Conservation (phyloP, 345 rosid genomes). For the Citrus mangshanensis region DNA sequence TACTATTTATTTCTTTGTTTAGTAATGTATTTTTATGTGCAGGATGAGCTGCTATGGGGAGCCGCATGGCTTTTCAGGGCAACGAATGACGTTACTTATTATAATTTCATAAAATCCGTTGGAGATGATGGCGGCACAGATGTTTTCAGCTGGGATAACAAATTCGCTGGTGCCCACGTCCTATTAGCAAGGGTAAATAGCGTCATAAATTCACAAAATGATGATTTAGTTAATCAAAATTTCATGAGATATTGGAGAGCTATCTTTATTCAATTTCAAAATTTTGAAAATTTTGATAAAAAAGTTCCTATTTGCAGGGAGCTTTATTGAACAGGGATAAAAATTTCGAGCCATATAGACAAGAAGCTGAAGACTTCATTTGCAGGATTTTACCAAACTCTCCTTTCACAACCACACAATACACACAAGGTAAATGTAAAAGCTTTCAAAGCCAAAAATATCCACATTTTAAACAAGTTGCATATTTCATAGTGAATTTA, state of each 20-base stretch:
- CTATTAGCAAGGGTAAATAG: conserved; percentile 63
- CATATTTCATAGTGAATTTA: too few relatives aligned
- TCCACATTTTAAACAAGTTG: too few relatives aligned
- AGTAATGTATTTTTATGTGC: neutral
- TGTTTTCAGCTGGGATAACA: conserved; percentile 93
- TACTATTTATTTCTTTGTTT: neutral
- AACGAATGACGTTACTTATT: conserved; percentile 60
- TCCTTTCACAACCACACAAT: conserved; percentile 70
- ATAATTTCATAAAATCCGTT: conserved; percentile 53
- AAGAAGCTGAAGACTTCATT: conserved; percentile 77
- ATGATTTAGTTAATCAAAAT: neutral
- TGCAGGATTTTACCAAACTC: conserved; percentile 81
- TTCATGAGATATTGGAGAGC: neutral
- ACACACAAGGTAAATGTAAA: conserved; percentile 65
- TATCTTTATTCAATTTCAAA: too few relatives aligned
- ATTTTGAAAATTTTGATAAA: neutral
- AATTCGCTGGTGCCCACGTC: conserved; percentile 83
- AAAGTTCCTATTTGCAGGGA: conserved; percentile 32
- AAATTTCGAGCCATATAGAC: conserved; percentile 58
- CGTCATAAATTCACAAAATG: neutral
- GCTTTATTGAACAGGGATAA: conserved; percentile 55
- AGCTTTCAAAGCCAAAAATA: too few relatives aligned
- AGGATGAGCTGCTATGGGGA: conserved; percentile 95
- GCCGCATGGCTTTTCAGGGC: conserved; percentile 81
- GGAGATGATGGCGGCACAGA: conserved; percentile 81